Percentiles rank a stretch among this genome's conserved stretches.
phyloP scores from a whole-genome alignment of 2,329 filamentous ascomycete species.

The Calonectria montana region DNA sequence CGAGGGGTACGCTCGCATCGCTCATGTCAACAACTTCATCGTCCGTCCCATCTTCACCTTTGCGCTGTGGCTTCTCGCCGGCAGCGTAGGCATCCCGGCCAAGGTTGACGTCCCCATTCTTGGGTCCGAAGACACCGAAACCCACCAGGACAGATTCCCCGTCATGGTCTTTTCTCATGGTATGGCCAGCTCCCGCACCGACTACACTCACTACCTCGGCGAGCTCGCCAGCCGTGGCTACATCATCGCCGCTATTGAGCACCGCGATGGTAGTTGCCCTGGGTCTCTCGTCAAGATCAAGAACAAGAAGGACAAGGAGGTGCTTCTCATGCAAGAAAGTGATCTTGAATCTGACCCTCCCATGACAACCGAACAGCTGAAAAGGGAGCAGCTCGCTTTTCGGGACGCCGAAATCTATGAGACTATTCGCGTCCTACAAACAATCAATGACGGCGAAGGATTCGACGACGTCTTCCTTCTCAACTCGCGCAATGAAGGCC shows the following conservation, averaged over 20 bases:
- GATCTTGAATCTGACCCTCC: conserved; percentile 47
- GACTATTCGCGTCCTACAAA: conserved; percentile 53
- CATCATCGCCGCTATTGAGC: conserved; percentile 62
- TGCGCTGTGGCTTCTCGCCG: conserved; percentile 55
- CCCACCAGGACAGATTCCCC: conserved; percentile 47
- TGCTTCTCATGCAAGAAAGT: conserved; percentile 49
- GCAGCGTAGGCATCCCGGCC: conserved; percentile 59
- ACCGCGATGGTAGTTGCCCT: conserved; percentile 63
- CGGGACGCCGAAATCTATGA: conserved; percentile 63
- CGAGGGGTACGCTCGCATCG: conserved; percentile 59
- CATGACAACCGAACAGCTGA: conserved; percentile 53
- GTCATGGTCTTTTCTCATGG: conserved; percentile 65
- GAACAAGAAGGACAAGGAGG: conserved; percentile 42
- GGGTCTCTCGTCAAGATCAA: conserved; percentile 53
- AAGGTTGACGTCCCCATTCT: conserved; percentile 58
- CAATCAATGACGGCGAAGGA: conserved; percentile 55
- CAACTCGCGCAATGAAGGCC: conserved; percentile 62
- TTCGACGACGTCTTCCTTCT: conserved; percentile 45
- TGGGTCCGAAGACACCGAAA: conserved; percentile 34
- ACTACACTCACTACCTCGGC: conserved; percentile 64
- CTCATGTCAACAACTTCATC: conserved; percentile 56
- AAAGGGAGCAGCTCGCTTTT: conserved; percentile 60
- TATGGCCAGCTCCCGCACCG: conserved; percentile 60
- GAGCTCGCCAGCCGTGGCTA: conserved; percentile 62
- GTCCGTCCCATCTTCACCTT: conserved; percentile 56